phyloP scores from a whole-genome alignment of 306 rosid genomes.

The Medicago arabica region DNA sequence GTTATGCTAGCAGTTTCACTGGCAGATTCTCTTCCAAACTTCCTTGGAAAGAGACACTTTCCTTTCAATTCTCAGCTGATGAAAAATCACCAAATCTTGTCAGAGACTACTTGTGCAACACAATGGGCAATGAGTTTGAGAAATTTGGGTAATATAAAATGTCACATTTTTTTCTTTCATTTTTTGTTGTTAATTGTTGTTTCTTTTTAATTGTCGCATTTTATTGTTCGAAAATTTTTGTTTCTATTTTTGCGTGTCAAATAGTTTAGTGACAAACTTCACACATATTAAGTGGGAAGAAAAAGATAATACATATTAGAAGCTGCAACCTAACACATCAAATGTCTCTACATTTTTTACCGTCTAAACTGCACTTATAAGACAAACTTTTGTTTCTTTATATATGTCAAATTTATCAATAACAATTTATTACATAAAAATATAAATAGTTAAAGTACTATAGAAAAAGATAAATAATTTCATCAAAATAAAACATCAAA shows the following conservation, averaged over 20 bases:
- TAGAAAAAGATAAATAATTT: too few relatives aligned
- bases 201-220: too few relatives aligned
- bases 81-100: constrained; percentile 46
- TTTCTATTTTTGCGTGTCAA: too few relatives aligned
- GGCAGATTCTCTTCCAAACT: constrained; percentile 89
- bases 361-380: too few relatives aligned
- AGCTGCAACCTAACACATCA: neutral
- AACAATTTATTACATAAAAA: neutral
- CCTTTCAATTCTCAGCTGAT: constrained; percentile 63
- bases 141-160: constrained; percentile 66
- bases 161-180: neutral
- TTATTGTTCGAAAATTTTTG: too few relatives aligned
- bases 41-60: constrained; percentile 96
- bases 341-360: neutral
- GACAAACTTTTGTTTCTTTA: too few relatives aligned
- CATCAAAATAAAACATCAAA: neutral
- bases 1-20: constrained; percentile 97
- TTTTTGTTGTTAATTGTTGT: neutral
- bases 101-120: constrained; percentile 54
- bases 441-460: too few relatives aligned
- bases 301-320: neutral
- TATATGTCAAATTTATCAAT: neutral
- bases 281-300: too few relatives aligned
- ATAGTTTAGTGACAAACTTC: too few relatives aligned
- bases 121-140: constrained; percentile 67